Evolutionary conservation across 2,329 filamentous ascomycete genomes (phyloP).

Genomic region (Fusarium sororula): DNA sequence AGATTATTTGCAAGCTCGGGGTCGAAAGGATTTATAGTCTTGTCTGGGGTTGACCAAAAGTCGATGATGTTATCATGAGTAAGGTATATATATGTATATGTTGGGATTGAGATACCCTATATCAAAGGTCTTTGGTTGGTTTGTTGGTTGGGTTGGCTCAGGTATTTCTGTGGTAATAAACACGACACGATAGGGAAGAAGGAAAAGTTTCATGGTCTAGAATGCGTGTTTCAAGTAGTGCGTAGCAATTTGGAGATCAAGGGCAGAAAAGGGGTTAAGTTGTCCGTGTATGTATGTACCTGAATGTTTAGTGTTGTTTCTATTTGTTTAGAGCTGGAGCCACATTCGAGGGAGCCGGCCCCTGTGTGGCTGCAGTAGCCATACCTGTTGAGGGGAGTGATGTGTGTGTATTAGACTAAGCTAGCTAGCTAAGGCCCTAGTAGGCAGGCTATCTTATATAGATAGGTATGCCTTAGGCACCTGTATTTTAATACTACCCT

Average conservation of each 20-base stretch:
- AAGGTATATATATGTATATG: not conserved
- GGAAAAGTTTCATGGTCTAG: slow-evolving; percentile 15
- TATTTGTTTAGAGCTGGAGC: slow-evolving; percentile 26
- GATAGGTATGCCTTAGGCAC: no score
- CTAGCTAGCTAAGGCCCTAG: no score
- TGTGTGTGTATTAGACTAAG: no score
- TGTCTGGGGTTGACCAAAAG: not conserved
- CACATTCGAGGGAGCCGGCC: not conserved
- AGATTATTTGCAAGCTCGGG: slow-evolving; percentile 27
- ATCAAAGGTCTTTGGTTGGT: not conserved
- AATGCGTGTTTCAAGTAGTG: slow-evolving; percentile 22
- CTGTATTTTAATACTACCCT: no score
- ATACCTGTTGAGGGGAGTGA: not conserved
- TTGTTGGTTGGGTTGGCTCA: not conserved
- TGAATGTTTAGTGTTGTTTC: slow-evolving; percentile 14
- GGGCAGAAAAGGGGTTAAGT: slow-evolving; percentile 29
- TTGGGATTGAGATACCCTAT: slow-evolving; percentile 28
- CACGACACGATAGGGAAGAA: not conserved
- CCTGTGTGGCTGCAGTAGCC: slow-evolving; percentile 16
- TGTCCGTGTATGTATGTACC: slow-evolving; percentile 3
- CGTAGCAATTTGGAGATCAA: slow-evolving; percentile 7
- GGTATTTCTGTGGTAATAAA: not conserved
- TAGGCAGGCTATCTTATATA: no score
- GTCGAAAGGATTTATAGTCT: slow-evolving; percentile 2
- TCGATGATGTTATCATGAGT: not conserved